Conservation (phyloP, 2,329 filamentous ascomycete genomes). For the Aquanectria penicillioides region DNA sequence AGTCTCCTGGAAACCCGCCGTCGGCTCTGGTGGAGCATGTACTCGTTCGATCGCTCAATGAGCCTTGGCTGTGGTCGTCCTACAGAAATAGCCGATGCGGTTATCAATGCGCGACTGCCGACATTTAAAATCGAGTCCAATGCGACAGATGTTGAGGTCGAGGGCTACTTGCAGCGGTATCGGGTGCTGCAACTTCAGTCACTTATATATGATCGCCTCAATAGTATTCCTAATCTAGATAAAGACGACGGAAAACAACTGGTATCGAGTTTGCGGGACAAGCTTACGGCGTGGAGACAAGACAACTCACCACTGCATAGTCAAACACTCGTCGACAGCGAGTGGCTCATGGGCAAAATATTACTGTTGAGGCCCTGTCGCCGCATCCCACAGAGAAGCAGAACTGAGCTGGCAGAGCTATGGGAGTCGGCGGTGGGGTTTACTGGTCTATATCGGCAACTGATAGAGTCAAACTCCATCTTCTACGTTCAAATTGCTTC, state of each 20-base stretch:
- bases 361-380: slow-evolving; percentile 33
- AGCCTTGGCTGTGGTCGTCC: slow-evolving; percentile 35
- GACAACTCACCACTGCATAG: slow-evolving; percentile 27
- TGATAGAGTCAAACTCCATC: slow-evolving; percentile 36
- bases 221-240: background rate
- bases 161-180: slow-evolving; percentile 39
- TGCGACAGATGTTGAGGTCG: slow-evolving; percentile 30
- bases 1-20: slow-evolving; percentile 36
- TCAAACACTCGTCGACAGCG: slow-evolving; percentile 34
- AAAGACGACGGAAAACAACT: background rate
- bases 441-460: slow-evolving; percentile 30
- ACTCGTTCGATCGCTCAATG: slow-evolving; percentile 40
- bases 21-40: slow-evolving; percentile 41
- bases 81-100: slow-evolving; percentile 33
- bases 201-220: slow-evolving; percentile 34
- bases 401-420: slow-evolving; percentile 25
- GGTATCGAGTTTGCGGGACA: slow-evolving; percentile 6
- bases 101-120: slow-evolving; percentile 32
- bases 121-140: slow-evolving; percentile 36
- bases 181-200: slow-evolving; percentile 36
- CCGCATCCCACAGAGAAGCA: slow-evolving; percentile 25
- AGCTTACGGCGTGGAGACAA: slow-evolving; percentile 23
- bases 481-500: slow-evolving; percentile 40
- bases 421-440: slow-evolving; percentile 33
- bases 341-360: slow-evolving; percentile 38